Evolutionary conservation across 192 early-diverging fungal genomes (phyloP), one percentile per base, ranked within the genome.

Genomic region (Dissophora ornata): DNA sequence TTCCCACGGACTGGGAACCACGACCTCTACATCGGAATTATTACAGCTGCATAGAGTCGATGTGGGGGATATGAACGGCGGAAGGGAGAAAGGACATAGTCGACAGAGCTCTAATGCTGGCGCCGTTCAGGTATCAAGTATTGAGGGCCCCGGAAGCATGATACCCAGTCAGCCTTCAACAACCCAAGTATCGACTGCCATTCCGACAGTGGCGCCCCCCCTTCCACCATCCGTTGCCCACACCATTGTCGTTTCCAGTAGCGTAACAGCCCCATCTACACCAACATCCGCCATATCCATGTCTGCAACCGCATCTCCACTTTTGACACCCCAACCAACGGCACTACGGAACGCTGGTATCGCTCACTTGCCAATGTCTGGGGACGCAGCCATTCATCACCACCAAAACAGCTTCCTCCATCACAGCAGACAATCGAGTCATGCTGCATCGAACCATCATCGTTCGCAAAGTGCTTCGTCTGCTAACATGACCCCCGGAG

Each of bases 41-140:
- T 34, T 71, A 42, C 69, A 71, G 38, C 21, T 71, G 7, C 69
- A 71, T 34, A 34, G 69, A 24, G 36, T 50, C 0, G 67, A 69
- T 12, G 58, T 40, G 3, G 49, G 25, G 19, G 58, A 41, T 26
- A 21, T 69, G 25, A 26, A 41, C 28, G 49, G 61, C 7, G 57
- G 22, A 4, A 18, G 62, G 51, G 29, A 59, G 36, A 62, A 56
- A 29, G 57, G 54, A 2, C 69, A 71, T 45, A 71, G 69, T 49
- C 53, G 69, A 18, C 69, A 71, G 53, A 38, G 38, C 28, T 71
- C 69, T 9, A 53, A 18, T 44, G 48, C 49, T 22, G n/a, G 21
- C 15, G 15, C 33, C 19, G 55, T 64, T 5, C 44, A 63, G 21
- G 28, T 41, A 30, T 0, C 29, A 19, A 26, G 48, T 22, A 29